phyloP scores from a whole-genome alignment of 2,329 filamentous ascomycete species.

The Talaromyces sp. region DNA sequence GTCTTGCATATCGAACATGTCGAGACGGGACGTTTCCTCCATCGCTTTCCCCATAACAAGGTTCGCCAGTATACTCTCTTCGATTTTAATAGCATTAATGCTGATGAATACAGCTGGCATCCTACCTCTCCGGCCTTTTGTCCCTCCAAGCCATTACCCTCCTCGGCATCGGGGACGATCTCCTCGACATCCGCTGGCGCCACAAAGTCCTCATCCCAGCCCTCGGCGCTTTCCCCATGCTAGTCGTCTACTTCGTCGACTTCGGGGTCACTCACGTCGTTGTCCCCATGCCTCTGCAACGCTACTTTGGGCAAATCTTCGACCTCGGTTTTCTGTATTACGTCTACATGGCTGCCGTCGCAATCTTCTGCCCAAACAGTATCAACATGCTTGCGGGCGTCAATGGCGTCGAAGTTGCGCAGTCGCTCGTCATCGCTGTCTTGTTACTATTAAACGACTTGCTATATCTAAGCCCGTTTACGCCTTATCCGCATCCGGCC shows the following conservation, averaged over 20 bases:
- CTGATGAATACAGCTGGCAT: constrained; percentile 66
- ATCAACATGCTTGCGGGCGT: constrained; percentile 99
- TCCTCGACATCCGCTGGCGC: constrained; percentile 97
- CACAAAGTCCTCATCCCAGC: constrained; percentile 98
- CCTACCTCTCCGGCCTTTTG: constrained; percentile 89
- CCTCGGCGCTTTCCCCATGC: constrained; percentile 86
- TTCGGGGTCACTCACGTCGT: constrained; percentile 97
- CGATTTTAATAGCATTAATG: not conserved
- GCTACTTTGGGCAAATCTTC: constrained; percentile 79
- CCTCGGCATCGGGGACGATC: constrained; percentile 89
- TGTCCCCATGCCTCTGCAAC: constrained; percentile 79
- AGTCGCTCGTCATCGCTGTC: constrained; percentile 85
- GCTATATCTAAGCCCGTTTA: constrained; percentile 74
- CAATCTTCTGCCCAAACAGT: constrained; percentile 97
- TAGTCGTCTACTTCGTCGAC: constrained; percentile 97
- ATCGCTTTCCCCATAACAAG: constrained; percentile 93
- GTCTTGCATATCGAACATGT: constrained; percentile 71
- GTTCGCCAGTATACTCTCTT: constrained; percentile 45
- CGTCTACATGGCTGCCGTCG: constrained; percentile 90
- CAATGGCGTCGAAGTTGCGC: constrained; percentile 94
- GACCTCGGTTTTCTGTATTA: constrained; percentile 86
- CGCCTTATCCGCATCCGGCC: constrained; percentile 83
- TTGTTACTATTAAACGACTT: constrained; percentile 83
- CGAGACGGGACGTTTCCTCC: constrained; percentile 79
- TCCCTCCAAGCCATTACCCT: constrained; percentile 88